Evolutionary conservation across 805 yeast genomes (phyloP), one percentile per base, ranked within the genome.

Genomic region (Candida patagonica): DNA sequence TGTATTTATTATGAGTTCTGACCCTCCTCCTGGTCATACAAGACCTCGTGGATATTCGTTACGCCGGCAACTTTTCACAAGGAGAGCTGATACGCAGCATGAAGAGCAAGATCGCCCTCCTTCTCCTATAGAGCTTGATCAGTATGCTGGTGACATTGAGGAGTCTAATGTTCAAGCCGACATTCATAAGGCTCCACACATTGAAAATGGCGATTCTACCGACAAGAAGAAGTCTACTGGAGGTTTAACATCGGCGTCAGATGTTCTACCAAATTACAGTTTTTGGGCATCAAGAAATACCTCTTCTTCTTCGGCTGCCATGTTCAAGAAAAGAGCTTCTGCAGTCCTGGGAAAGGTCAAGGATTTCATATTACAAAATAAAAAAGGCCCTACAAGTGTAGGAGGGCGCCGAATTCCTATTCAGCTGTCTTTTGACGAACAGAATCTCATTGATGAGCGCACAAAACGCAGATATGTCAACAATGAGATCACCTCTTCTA

Each of bases 401-500:
- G 70, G 76, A 33, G 96, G 96, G 2, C 66, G 97, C 44, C 63
- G 68, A 26, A 72, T 88, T n/a, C 95, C 95, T 0, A 56, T 86
- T 5, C 62, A 73, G 1, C 51, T 77, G 12, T 62, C 68, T 40
- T 7, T 31, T 3, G 60, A 67, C 6, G 29, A 23, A 17, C 58
- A 57, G 2, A 57, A 54, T 26, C 47, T 60, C 17, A 52, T 79
- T 2, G 97, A 89, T 59, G 92, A 81, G 54, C 68, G 96, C 44
- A 73, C 70, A 5, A 60, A 67, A 5, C 67, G 57, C 30, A 77
- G 85, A 0, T 89, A 80, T 57, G 52, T 70, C 41, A 59, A 70
- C 43, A 92, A 92, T 59, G 51, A 69, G 22, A 80, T 92, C 44
- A 83, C 94, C 0, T 87, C 96, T 0, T 81, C 97, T 2, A 76